These are phyloP conservation scores for Avicennia marina DNA, from an alignment of 257 asterid species.

Conservation along the genomic window DNA sequence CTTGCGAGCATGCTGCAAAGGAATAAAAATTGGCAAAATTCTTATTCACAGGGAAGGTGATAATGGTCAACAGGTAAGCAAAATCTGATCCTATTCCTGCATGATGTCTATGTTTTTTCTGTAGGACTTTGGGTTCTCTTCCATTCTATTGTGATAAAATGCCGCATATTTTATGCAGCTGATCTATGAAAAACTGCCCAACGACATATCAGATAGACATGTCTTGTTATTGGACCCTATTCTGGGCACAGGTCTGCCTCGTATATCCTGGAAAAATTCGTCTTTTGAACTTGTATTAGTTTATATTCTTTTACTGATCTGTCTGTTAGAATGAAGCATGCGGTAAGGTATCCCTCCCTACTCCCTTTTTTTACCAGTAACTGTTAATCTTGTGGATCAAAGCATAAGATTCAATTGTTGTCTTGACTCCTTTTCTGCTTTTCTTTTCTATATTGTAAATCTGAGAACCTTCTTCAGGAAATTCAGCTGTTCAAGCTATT, in stretches of 20 bases:
- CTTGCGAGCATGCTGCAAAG: constrained; percentile 95
- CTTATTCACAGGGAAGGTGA: constrained; percentile 96
- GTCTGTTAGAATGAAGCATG: too few relatives aligned
- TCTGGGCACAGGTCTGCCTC: constrained; percentile 80
- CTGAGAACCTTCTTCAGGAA: constrained; percentile 41
- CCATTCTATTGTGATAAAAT: not conserved
- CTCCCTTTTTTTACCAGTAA: too few relatives aligned
- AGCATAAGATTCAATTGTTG: too few relatives aligned
- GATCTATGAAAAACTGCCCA: constrained; percentile 89
- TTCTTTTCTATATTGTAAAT: not conserved
- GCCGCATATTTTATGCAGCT: constrained; percentile 45
- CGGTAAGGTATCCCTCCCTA: too few relatives aligned
- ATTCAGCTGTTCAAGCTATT: constrained; percentile 94
- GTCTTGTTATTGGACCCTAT: constrained; percentile 92
- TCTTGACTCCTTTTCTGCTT: too few relatives aligned
- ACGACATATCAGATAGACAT: constrained; percentile 88
- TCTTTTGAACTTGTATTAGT: too few relatives aligned
- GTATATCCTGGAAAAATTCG: too few relatives aligned
- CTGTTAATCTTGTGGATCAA: too few relatives aligned
- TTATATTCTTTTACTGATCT: too few relatives aligned
- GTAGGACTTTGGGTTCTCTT: not conserved
- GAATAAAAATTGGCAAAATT: constrained; percentile 95
- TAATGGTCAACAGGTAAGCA: constrained; percentile 80
- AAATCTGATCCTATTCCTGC: constrained; percentile 6
- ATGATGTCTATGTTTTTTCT: not conserved